Evolutionary conservation across 306 rosid species (phyloP).

Genomic region (Abrus pulchellus): DNA sequence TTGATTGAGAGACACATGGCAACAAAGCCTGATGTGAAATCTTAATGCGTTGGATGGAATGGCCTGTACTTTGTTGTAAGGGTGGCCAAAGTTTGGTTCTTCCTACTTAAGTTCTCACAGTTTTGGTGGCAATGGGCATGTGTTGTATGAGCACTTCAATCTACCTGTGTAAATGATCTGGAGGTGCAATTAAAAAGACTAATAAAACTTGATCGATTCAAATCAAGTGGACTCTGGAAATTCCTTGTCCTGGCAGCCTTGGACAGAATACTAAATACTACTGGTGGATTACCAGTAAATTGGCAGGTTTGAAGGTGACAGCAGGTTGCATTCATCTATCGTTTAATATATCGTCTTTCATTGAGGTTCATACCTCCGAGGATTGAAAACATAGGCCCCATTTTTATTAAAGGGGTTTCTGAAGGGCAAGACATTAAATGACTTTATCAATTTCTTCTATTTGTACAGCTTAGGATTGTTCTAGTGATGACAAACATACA

Average conservation of each 20-base stretch:
- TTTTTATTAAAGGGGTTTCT: slow-evolving; percentile 67
- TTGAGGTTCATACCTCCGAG: slow-evolving; percentile 53
- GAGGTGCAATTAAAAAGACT: slow-evolving; percentile 46
- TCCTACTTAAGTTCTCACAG: slow-evolving; percentile 47
- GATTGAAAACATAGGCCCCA: slow-evolving; percentile 61
- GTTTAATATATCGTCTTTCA: slow-evolving; percentile 55
- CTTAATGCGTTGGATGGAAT: slow-evolving; percentile 54
- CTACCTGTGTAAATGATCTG: slow-evolving; percentile 44
- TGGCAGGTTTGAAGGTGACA: slow-evolving; percentile 55
- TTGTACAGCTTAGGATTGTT: slow-evolving; percentile 87
- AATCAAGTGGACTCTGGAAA: slow-evolving; percentile 41
- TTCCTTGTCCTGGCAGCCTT: slow-evolving; percentile 40
- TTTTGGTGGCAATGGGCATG: slow-evolving; percentile 43
- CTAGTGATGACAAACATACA: slow-evolving; percentile 72
- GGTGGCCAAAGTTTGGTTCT: slow-evolving; percentile 44
- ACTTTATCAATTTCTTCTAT: slow-evolving; percentile 60
- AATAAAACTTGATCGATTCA: slow-evolving; percentile 36
- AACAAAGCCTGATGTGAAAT: slow-evolving; percentile 59
- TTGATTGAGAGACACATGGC: slow-evolving; percentile 91
- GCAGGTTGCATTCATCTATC: slow-evolving; percentile 50
- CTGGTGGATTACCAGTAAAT: slow-evolving; percentile 27
- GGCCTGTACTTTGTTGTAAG: slow-evolving; percentile 24
- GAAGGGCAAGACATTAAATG: slow-evolving; percentile 59
- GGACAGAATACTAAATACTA: slow-evolving; percentile 36
- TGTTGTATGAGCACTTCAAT: slow-evolving; percentile 42